Conservation (phyloP, 192 early-diverging fungal species). For the Backusella sp. region DNA sequence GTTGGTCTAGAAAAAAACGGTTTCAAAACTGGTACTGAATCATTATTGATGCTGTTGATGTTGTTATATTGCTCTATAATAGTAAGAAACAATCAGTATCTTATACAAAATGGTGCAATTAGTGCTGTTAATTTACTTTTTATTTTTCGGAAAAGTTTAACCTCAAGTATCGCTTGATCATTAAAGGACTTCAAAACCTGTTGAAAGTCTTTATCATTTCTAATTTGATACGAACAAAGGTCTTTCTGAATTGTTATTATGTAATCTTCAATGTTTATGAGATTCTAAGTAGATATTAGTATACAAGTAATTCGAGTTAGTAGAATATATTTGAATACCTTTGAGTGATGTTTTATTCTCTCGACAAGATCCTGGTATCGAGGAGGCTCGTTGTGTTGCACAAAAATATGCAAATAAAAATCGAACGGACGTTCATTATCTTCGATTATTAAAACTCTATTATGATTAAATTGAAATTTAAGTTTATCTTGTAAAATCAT, state of each 20-base stretch:
- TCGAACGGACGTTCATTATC: conserved; percentile 2
- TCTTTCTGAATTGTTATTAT: neutral
- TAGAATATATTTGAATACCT: neutral
- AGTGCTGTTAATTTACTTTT: neutral
- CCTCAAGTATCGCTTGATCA: conserved; percentile 4
- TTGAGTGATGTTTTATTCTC: conserved; percentile 9
- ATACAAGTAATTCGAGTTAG: neutral
- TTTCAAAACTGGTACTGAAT: neutral
- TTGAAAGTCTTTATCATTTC: neutral
- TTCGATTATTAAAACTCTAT: conserved; percentile 2
- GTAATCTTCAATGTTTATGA: neutral
- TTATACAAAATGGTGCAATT: neutral
- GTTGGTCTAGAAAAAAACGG: neutral
- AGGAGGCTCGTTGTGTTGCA: conserved; percentile 7
- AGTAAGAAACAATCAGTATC: neutral
- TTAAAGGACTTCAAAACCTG: neutral
- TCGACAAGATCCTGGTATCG: neutral
- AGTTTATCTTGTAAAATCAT: neutral
- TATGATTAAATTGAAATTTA: neutral
- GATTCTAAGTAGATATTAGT: neutral
- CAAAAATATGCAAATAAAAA: conserved; percentile 16
- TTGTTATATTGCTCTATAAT: neutral
- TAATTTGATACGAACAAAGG: neutral
- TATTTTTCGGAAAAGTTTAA: neutral
- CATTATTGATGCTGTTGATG: neutral